Conservation (phyloP, 1,284 basidiomycete genomes). For the Fomitopsis betulina region DNA sequence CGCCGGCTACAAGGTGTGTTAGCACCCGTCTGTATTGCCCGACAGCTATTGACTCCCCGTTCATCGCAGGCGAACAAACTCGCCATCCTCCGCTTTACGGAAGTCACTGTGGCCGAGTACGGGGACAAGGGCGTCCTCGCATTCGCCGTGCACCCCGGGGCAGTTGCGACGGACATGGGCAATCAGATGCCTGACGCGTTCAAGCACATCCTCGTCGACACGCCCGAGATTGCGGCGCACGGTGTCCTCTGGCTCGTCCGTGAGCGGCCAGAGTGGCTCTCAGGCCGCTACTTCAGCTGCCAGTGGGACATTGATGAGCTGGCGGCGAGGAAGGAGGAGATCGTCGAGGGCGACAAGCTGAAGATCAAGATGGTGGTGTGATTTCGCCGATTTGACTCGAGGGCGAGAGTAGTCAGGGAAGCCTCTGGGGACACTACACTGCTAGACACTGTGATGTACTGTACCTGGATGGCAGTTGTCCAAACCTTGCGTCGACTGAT, state of each 20-base stretch:
- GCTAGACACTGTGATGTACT: too few relatives aligned
- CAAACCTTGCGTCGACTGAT: too few relatives aligned
- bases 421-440: too few relatives aligned
- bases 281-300: conserved; percentile 7
- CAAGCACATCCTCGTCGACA: conserved; percentile 6
- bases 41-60: background rate
- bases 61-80: conserved; percentile 6
- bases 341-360: conserved; percentile 5
- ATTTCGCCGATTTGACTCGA: too few relatives aligned
- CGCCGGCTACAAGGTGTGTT: background rate
- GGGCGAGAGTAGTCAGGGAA: too few relatives aligned
- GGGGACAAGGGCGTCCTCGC: conserved; percentile 9
- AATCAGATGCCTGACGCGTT: conserved; percentile 1
- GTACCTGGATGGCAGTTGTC: too few relatives aligned
- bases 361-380: conserved; percentile 5
- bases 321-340: conserved; percentile 9
- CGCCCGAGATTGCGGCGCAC: conserved; percentile 4
- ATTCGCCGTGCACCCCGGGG: conserved; percentile 9
- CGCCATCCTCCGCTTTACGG: conserved; percentile 10
- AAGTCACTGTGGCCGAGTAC: conserved; percentile 11
- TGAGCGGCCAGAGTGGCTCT: conserved; percentile 1
- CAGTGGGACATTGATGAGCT: conserved; percentile 11
- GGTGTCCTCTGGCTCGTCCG: conserved; percentile 7
- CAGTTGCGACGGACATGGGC: conserved; percentile 7
- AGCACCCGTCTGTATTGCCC: background rate